phyloP scores from a whole-genome alignment of 768 basidiomycete species.

The Tulasnella sp. region DNA sequence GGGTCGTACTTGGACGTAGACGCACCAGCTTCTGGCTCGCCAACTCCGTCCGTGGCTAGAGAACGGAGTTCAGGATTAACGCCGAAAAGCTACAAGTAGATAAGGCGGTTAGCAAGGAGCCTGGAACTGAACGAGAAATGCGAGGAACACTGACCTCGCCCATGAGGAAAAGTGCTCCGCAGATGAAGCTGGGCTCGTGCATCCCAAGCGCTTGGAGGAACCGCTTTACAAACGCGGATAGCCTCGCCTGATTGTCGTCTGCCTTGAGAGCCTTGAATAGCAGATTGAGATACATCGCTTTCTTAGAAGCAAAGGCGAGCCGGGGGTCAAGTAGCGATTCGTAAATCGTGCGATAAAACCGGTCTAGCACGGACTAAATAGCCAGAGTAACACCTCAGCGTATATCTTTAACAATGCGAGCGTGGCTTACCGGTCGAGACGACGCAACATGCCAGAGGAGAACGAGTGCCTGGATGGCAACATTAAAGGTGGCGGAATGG shows the following conservation, averaged over 20 bases:
- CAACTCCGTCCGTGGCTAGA: conserved; percentile 20
- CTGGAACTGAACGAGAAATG: neutral
- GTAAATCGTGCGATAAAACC: conserved; percentile 67
- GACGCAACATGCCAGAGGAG: conserved; percentile 76
- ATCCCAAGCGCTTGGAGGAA: conserved; percentile 71
- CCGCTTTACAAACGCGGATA: conserved; percentile 70
- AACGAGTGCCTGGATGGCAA: conserved; percentile 82
- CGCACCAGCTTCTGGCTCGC: neutral
- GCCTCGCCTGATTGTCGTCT: conserved; percentile 44
- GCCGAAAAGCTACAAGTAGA: conserved; percentile 36
- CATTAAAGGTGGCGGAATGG: conserved; percentile 93
- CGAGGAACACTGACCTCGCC: conserved; percentile 53
- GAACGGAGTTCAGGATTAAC: conserved; percentile 35
- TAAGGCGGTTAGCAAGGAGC: neutral
- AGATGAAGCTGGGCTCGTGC: conserved; percentile 76
- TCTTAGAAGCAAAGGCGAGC: conserved; percentile 73
- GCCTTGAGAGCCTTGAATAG: conserved; percentile 82
- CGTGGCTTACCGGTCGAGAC: conserved; percentile 32
- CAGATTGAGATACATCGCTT: conserved; percentile 93
- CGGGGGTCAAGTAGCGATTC: conserved; percentile 78
- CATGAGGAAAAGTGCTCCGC: conserved; percentile 76
- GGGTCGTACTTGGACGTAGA: conserved; percentile 54
- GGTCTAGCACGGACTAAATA: conserved; percentile 26
- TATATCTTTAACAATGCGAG: conserved; percentile 46
- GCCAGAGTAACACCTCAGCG: neutral